Conservation (phyloP, 805 yeast species). For the Wickerhamiella azymoides region DNA sequence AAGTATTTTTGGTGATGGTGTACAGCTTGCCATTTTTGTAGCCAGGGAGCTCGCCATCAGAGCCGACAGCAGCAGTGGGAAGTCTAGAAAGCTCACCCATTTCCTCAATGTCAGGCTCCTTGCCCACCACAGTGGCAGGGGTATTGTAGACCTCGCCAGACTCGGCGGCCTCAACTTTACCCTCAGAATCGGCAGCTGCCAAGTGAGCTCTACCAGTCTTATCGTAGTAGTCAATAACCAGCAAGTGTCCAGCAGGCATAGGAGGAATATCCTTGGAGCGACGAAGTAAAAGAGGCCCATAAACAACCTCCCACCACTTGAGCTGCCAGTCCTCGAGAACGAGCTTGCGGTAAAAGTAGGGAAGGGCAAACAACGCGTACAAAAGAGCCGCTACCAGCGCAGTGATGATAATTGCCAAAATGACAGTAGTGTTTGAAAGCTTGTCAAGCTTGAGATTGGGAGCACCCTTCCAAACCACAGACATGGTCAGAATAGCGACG, state of each 20-base stretch:
- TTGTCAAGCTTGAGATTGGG: conserved; percentile 47
- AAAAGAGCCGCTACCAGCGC: conserved; percentile 42
- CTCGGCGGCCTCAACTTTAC: neutral
- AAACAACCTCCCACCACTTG: conserved; percentile 38
- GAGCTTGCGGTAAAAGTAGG: conserved; percentile 48
- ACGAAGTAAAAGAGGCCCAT: conserved; percentile 49
- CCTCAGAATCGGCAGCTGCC: neutral
- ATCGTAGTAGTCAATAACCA: conserved; percentile 50
- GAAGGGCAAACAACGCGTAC: conserved; percentile 42
- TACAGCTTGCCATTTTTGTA: conserved; percentile 25
- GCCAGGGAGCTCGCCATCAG: conserved; percentile 11
- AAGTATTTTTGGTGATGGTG: conserved; percentile 11
- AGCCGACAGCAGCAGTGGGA: conserved; percentile 9
- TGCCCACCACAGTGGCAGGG: neutral
- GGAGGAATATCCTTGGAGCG: conserved; percentile 47
- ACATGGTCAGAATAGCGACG: conserved; percentile 53
- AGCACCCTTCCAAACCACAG: conserved; percentile 71
- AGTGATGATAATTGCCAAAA: conserved; percentile 50
- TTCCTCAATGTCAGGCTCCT: conserved; percentile 7
- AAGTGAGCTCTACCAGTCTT: conserved; percentile 8
- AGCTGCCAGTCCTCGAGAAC: conserved; percentile 55
- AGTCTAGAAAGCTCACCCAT: conserved; percentile 3
- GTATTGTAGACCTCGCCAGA: neutral
- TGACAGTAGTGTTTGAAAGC: conserved; percentile 38
- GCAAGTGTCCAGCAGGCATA: conserved; percentile 41